These are phyloP conservation scores for Fusarium setosum DNA, from an alignment of 2,329 filamentous ascomycete species.

Conservation along the genomic window DNA sequence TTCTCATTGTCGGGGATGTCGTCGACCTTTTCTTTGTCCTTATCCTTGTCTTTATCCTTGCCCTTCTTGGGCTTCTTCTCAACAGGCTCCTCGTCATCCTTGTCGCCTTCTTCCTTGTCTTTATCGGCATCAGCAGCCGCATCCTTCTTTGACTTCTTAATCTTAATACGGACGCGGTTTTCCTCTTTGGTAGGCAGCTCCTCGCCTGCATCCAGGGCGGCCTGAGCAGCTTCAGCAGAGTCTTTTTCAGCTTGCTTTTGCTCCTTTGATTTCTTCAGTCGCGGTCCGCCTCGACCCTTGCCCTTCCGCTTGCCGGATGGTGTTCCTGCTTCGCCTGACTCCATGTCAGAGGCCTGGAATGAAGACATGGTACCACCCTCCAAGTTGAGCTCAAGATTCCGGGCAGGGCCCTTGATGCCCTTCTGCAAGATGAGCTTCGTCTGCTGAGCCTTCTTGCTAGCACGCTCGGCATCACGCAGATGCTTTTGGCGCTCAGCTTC, in stretches of 20 bases:
- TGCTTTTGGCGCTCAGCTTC: slow-evolving; percentile 85
- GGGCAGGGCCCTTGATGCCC: slow-evolving; percentile 81
- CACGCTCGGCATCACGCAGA: slow-evolving; percentile 86
- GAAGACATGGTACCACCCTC: slow-evolving; percentile 88
- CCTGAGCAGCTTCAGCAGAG: slow-evolving; percentile 88
- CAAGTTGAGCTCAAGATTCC: slow-evolving; percentile 79
- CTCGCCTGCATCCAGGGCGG: slow-evolving; percentile 82
- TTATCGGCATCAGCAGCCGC: slow-evolving; percentile 49
- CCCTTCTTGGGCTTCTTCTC: slow-evolving; percentile 62
- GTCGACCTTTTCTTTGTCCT: slow-evolving; percentile 64
- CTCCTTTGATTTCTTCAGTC: slow-evolving; percentile 91
- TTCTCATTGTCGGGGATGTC: slow-evolving; percentile 67
- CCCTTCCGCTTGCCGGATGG: slow-evolving; percentile 48
- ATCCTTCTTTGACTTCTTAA: slow-evolving; percentile 61
- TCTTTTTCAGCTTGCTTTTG: slow-evolving; percentile 85
- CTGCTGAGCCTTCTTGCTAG: slow-evolving; percentile 91
- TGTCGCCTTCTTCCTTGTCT: slow-evolving; percentile 58
- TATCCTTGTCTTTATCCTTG: slow-evolving; percentile 58
- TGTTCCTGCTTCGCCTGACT: slow-evolving; percentile 57
- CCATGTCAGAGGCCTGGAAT: slow-evolving; percentile 76
- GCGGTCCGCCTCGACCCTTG: slow-evolving; percentile 68
- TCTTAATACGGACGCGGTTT: slow-evolving; percentile 72
- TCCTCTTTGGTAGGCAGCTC: slow-evolving; percentile 72
- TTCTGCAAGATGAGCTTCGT: slow-evolving; percentile 90
- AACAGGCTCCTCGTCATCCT: slow-evolving; percentile 52